These are phyloP conservation scores for Macrolepiota albuminosa DNA, from an alignment of 768 basidiomycete species.

Conservation along the genomic window DNA sequence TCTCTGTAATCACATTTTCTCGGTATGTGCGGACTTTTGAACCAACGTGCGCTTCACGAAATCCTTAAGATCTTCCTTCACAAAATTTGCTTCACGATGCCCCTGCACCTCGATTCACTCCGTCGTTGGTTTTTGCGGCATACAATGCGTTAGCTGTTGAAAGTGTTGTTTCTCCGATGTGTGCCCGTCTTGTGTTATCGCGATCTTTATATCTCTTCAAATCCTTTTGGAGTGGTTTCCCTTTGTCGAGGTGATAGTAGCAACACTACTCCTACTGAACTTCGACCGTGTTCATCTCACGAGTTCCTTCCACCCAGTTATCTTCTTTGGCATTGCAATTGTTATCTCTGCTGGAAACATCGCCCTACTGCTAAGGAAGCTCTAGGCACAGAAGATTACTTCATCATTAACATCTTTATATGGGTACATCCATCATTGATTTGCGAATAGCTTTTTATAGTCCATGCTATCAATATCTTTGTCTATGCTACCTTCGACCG, in stretches of 20 bases:
- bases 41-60: slow-evolving; percentile 51
- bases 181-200: background rate
- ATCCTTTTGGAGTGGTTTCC: slow-evolving; percentile 40
- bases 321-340: slow-evolving; percentile 36
- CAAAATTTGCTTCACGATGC: slow-evolving; percentile 41
- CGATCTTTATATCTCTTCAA: too few relatives aligned
- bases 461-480: background rate
- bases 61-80: slow-evolving; percentile 39
- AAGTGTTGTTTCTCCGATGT: slow-evolving; percentile 57
- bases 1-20: slow-evolving; percentile 36
- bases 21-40: slow-evolving; percentile 50
- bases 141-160: slow-evolving; percentile 55
- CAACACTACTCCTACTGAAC: slow-evolving; percentile 53
- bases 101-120: slow-evolving; percentile 47
- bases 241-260: slow-evolving; percentile 55
- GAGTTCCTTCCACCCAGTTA: slow-evolving; percentile 31
- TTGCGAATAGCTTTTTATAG: background rate
- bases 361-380: slow-evolving; percentile 51
- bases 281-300: slow-evolving; percentile 61
- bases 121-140: slow-evolving; percentile 44
- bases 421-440: background rate
- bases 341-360: slow-evolving; percentile 56
- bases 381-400: background rate
- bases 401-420: too few relatives aligned
- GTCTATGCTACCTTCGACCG: background rate